phyloP scores from a whole-genome alignment of 2,329 filamentous ascomycete species.

The Arthrobotrys conoides region DNA sequence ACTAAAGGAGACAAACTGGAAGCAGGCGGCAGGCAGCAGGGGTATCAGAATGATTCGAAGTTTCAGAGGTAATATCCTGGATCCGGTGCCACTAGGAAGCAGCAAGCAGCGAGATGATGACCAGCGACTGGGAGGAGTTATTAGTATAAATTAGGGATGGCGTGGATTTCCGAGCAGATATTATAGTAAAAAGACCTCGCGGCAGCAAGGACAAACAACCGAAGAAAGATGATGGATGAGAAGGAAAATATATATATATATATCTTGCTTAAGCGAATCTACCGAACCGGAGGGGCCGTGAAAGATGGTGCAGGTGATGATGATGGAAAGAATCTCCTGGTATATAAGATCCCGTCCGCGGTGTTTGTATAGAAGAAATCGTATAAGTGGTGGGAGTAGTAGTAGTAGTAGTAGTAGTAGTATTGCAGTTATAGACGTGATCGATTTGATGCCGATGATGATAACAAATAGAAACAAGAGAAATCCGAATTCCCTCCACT shows the following conservation, averaged over 20 bases:
- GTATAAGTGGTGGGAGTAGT: no score
- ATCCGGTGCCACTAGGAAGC: slow-evolving; percentile 29
- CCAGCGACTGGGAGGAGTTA: slow-evolving; percentile 31
- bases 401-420: no score
- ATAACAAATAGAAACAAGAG: slow-evolving; percentile 25
- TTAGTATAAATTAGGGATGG: slow-evolving; percentile 40
- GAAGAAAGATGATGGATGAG: neutral
- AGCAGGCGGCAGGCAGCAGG: neutral
- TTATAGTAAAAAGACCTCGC: slow-evolving; percentile 52
- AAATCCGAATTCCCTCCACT: slow-evolving; percentile 46
- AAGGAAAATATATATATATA: neutral
- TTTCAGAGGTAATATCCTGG: slow-evolving; percentile 35
- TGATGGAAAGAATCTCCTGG: neutral
- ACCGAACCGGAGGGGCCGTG: slow-evolving; percentile 33
- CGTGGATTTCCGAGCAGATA: slow-evolving; percentile 57
- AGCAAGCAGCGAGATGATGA: slow-evolving; percentile 23
- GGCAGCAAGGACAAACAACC: slow-evolving; percentile 18
- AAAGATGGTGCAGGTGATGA: slow-evolving; percentile 13
- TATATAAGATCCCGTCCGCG: slow-evolving; percentile 5
- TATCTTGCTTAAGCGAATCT: slow-evolving; percentile 32
- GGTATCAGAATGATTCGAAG: slow-evolving; percentile 26
- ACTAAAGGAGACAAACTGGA: slow-evolving; percentile 15
- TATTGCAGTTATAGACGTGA: slow-evolving; percentile 1
- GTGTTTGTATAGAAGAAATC: slow-evolving; percentile 19
- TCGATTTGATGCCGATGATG: slow-evolving; percentile 16